Conservation (phyloP, 2,329 filamentous ascomycete species). For the Fusarium irregulare region DNA sequence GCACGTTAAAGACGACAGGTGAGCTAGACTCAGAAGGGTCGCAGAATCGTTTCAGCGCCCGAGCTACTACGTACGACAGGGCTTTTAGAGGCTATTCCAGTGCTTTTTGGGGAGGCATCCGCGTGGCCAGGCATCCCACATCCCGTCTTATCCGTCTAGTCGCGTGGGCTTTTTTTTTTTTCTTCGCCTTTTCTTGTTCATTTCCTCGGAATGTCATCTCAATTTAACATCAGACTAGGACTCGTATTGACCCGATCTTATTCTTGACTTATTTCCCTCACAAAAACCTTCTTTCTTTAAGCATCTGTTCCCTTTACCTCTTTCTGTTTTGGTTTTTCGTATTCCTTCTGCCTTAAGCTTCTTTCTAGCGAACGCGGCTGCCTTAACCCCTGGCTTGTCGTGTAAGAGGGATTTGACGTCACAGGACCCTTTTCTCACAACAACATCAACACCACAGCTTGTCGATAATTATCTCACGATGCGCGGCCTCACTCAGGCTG, state of each 20-base stretch:
- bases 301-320: conserved; percentile 1
- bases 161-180: conserved; percentile 13
- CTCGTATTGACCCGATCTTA: conserved; percentile 2
- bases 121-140: conserved; percentile 33
- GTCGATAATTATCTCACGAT: conserved; percentile 33
- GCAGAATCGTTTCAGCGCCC: conserved; percentile 22
- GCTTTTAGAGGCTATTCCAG: conserved; percentile 4
- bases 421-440: background rate
- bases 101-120: conserved; percentile 25
- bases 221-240: background rate
- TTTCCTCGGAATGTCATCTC: conserved; percentile 19
- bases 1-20: conserved; percentile 11
- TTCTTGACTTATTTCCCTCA: conserved; percentile 1
- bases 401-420: conserved; percentile 13
- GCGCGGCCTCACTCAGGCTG: conserved; percentile 48
- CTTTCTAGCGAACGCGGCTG: conserved; percentile 17
- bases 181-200: conserved; percentile 14
- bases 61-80: conserved; percentile 8
- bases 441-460: background rate
- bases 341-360: conserved; percentile 25
- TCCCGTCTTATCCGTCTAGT: conserved; percentile 19
- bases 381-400: conserved; percentile 8
- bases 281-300: conserved; percentile 14
- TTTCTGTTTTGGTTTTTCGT: conserved; percentile 14
- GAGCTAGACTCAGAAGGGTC: conserved; percentile 20